Evolutionary conservation across 306 rosid species (phyloP).

Genomic region (Prunus padus): DNA sequence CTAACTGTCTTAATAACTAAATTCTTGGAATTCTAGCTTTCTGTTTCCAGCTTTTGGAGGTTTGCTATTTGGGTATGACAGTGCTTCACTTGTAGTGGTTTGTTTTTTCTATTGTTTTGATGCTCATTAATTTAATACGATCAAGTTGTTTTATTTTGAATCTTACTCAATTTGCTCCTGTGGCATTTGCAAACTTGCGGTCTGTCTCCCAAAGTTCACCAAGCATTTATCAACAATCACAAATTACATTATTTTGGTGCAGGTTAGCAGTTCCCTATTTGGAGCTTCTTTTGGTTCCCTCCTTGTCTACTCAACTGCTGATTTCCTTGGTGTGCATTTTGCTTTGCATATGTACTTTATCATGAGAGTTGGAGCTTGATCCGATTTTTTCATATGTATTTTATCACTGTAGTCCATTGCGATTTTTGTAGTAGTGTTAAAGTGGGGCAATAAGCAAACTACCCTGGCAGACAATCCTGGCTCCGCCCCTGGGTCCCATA

Average conservation of each 20-base stretch:
- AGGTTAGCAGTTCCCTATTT: slow-evolving; percentile 91
- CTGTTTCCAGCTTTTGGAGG: slow-evolving; percentile 97
- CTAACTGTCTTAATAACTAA: slow-evolving; percentile 9
- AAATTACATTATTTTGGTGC: background rate
- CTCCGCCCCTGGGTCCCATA: too few species aligned
- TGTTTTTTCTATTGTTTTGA: background rate
- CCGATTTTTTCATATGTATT: background rate
- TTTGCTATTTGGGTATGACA: slow-evolving; percentile 90
- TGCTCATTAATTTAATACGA: slow-evolving; percentile 2
- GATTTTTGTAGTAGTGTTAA: too few species aligned
- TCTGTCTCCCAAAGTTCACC: background rate
- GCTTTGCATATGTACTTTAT: slow-evolving; percentile 24
- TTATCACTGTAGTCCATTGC: too few species aligned
- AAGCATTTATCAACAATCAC: background rate
- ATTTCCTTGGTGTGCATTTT: slow-evolving; percentile 73
- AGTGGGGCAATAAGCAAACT: too few species aligned
- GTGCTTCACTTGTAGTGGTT: slow-evolving; percentile 37
- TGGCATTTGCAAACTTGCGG: slow-evolving; percentile 14
- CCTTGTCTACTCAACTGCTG: slow-evolving; percentile 73
- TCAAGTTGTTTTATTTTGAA: slow-evolving; percentile 9
- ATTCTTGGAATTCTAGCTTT: slow-evolving; percentile 54
- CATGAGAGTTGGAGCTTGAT: slow-evolving; percentile 23
- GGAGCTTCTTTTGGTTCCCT: slow-evolving; percentile 94
- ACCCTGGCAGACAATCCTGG: too few species aligned
- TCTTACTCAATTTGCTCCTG: slow-evolving; percentile 14